phyloP scores from a whole-genome alignment of 2,329 filamentous ascomycete species.

The Hymenoscyphus repandus region DNA sequence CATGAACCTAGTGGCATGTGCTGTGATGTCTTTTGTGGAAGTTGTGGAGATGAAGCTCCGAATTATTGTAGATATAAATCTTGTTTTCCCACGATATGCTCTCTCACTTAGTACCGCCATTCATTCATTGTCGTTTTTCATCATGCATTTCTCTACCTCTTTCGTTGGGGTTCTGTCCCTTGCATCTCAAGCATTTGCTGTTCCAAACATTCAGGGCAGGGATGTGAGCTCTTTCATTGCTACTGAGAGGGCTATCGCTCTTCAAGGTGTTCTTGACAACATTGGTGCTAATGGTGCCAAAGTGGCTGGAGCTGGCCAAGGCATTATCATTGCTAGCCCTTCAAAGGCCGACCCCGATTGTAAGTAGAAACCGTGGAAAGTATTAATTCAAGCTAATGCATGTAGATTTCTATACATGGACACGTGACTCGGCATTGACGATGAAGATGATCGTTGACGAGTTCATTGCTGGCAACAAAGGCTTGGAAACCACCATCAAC shows the following conservation, averaged over 20 bases:
- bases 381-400: constrained; percentile 7
- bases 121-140: neutral
- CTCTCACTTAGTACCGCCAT: neutral
- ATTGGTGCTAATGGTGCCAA: constrained; percentile 47
- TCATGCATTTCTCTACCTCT: constrained; percentile 7
- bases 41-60: neutral
- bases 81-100: neutral
- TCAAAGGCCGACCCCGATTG: constrained; percentile 49
- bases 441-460: constrained; percentile 65
- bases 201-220: constrained; percentile 8
- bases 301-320: constrained; percentile 41
- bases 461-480: constrained; percentile 48
- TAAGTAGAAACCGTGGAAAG: constrained; percentile 29
- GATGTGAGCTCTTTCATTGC: constrained; percentile 36
- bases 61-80: neutral
- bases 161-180: neutral
- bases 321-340: constrained; percentile 51
- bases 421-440: constrained; percentile 66
- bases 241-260: constrained; percentile 41
- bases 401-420: constrained; percentile 74
- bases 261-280: constrained; percentile 49
- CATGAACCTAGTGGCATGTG: neutral
- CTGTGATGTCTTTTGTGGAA: neutral
- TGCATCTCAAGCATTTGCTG: constrained; percentile 8
- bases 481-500: constrained; percentile 48